phyloP scores from a whole-genome alignment of 208 protist genomes.

The Crithidia acanthocephali region DNA sequence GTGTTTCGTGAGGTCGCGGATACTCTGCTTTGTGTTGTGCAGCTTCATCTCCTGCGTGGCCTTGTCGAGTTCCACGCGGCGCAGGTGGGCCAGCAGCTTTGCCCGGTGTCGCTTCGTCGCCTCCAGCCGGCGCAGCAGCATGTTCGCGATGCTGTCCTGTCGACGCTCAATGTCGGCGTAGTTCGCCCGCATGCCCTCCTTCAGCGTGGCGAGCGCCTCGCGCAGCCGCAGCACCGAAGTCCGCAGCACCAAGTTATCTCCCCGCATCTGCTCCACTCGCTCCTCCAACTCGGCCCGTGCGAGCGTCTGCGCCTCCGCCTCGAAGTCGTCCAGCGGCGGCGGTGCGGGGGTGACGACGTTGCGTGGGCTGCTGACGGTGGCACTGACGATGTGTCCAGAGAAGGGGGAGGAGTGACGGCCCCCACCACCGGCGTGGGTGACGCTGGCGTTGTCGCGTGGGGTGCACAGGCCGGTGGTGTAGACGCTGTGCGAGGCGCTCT shows the following conservation, averaged over 20 bases:
- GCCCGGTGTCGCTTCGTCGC: constrained; percentile 48
- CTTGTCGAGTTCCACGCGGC: constrained; percentile 47
- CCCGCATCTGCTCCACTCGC: constrained; percentile 45
- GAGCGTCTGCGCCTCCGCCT: constrained; percentile 50
- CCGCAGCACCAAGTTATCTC: constrained; percentile 50
- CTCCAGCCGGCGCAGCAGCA: constrained; percentile 67
- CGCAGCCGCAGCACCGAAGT: constrained; percentile 51
- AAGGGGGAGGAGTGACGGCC: constrained; percentile 12
- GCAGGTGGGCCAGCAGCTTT: constrained; percentile 46
- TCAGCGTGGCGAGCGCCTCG: constrained; percentile 45
- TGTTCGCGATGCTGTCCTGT: constrained; percentile 79
- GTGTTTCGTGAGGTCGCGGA: constrained; percentile 46
- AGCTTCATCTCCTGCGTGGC: constrained; percentile 57
- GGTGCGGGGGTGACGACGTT: constrained; percentile 12
- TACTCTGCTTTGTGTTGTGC: constrained; percentile 43
- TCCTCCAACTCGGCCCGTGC: constrained; percentile 46
- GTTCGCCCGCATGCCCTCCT: constrained; percentile 59
- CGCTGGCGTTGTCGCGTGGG: constrained; percentile 19
- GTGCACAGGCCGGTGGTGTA: constrained; percentile 41
- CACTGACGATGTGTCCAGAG: not conserved
- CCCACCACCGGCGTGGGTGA: not conserved
- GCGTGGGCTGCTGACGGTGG: not conserved
- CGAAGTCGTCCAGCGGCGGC: constrained; percentile 43
- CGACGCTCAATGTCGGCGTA: constrained; percentile 62
- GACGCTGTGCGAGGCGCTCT: constrained; percentile 40